Base-by-base conservation (phyloP, 2,329 filamentous ascomycete species). In the Ophiostoma himal-ulmi region DNA sequence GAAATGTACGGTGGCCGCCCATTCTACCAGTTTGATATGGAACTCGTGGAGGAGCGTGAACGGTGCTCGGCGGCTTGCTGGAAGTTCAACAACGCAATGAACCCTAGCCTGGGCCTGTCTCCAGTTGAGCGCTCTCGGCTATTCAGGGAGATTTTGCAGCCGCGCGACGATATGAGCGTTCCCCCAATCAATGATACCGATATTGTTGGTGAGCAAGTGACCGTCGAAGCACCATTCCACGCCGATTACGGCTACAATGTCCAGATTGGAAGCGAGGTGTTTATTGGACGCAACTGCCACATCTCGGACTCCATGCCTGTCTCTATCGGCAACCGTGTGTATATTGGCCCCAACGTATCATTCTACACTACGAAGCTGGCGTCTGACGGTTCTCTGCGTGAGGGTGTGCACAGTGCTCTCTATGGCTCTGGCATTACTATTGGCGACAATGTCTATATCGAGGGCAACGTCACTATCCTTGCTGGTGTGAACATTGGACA, bases 191-290 rank as follows among this genome's bases (percentile, higher is more conserved):
- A 83, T 57, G 83, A 85, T 75, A 77, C 82, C 70, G 91, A 86
- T 70, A 86, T 83, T 34, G 86, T 95, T 5, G 92, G 92, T n/a
- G 86, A 89, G 20, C 88, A 90, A 70, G 90, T 92, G 5, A 84
- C 89, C 60, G 91, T 99, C 36, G 93, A 97, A 76, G 88, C 91
- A 2, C 94, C 94, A 0, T 98, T 99, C 78, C 89, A 85, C 66
- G 97, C 94, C 78, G 93, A 97, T 76, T 97, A 97, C 76, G 95
- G 95, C 0, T 98, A 97, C 81, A 98, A 99, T 78, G 91, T 98
- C 75, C 86, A 86, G 67, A 91, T 99, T 74, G 94, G 92, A 14
- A 90, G 94, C 75, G 89, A 95, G 73, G 92, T 96, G 2, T 86
- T 89, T 70, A 91, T 99, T 74, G 92, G 91, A 22, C 86, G 91